These are phyloP conservation scores for Kregervanrija pseudodelftensis DNA, from an alignment of 805 yeast genomes.

Conservation along the genomic window DNA sequence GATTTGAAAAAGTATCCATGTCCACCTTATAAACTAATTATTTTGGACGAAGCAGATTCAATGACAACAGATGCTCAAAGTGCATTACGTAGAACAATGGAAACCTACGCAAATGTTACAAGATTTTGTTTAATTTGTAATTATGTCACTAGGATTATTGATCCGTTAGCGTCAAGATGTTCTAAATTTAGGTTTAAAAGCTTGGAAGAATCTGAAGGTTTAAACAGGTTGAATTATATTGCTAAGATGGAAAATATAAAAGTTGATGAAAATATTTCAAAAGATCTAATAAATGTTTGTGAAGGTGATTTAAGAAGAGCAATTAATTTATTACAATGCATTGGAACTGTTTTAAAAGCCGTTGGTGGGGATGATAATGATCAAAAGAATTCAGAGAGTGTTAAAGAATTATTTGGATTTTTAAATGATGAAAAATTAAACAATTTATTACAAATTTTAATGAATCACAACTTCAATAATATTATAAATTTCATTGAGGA, in stretches of 20 bases:
- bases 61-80: constrained; percentile 97
- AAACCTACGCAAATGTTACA: constrained; percentile 80
- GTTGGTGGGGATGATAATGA: constrained; percentile 16
- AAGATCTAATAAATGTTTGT: constrained; percentile 62
- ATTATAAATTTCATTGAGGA: constrained; percentile 21
- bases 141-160: constrained; percentile 93
- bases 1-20: constrained; percentile 78
- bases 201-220: constrained; percentile 64
- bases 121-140: constrained; percentile 94
- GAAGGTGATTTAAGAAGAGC: constrained; percentile 92
- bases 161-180: constrained; percentile 94
- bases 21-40: constrained; percentile 91
- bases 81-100: constrained; percentile 92
- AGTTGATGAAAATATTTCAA: constrained; percentile 45
- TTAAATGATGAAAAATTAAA: constrained; percentile 18
- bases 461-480: constrained; percentile 16
- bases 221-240: constrained; percentile 58
- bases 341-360: constrained; percentile 45
- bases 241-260: constrained; percentile 38
- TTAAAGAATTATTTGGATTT: constrained; percentile 28
- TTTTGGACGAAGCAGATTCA: constrained; percentile 95
- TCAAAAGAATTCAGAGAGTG: constrained; percentile 4
- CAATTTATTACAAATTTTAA: constrained; percentile 14
- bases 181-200: constrained; percentile 88
- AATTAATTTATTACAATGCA: constrained; percentile 82